Base-by-base conservation (phyloP, 1,139 yeast genomes). In the Saccharomyces hybrid region DNA sequence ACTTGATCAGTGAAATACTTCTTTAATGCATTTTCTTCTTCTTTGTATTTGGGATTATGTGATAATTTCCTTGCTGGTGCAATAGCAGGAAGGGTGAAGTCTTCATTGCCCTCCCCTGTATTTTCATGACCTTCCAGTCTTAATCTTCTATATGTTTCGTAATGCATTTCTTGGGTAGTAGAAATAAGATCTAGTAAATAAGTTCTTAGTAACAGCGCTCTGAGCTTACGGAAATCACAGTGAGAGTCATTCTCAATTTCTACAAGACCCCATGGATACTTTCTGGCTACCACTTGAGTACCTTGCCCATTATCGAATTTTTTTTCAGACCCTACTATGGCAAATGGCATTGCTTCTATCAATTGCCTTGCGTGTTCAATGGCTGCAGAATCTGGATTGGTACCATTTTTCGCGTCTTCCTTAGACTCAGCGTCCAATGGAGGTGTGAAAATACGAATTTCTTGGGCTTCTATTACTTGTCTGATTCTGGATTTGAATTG, bases 1-100 rank as follows among this genome's bases (percentile, higher is more conserved):
- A 95, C 97, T 75, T 93, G 98, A 70, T 91, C 98, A n/a, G 98
- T 93, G 74, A 93, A 93, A 71, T 88, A 87, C 73, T 88, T 86
- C 80, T 95, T 90, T 70, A 95, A 79, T 34, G 93, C 87, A 70
- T 88, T 95, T 73, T 95, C 99, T 70, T 93, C 98, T 73, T 93
- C 97, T 73, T 89, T 86, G 75, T 88, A 93, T 73, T 88, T 86
- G 55, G 98, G 98, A 72, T 93, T 90, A 66, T 86, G 89, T 62
- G 72, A 69, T 51, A 74, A 60, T 57, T 74, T 74, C 66, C 77
- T 73, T 14, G 73, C 72, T 27, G 73, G 70, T 14, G 71, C 67
- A 44, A 64, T 64, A 28, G 62, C 54, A 20, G 70, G 69, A 25
- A 64, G 50, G 1, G 30, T 30, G 14, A 30, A 62, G 34, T 61